Evolutionary conservation across 176 grass and related monocot genomes (phyloP), one percentile per base, ranked within the genome.

Genomic region (Tillandsia leiboldiana): DNA sequence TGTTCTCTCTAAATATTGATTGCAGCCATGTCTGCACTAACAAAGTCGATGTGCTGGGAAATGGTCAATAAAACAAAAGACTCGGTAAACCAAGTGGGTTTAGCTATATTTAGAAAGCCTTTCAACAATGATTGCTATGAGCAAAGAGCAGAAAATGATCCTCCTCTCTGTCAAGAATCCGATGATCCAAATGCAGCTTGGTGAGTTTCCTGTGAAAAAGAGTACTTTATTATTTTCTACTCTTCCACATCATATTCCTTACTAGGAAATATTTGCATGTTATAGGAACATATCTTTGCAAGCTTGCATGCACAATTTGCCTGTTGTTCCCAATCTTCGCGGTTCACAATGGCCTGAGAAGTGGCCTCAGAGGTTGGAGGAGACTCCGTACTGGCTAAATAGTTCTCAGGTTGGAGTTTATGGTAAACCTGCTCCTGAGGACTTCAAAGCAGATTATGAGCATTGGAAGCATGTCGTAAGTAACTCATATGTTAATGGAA

Each of bases 1-100:
- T 80, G 64, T 24, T 24, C 12, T 69, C 6, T 73, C 17, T 51
- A 23, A 71, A 26, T 28, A 15, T 12, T 76, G 52, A 8, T 42
- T 42, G 33, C 83, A 96, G 91, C 74, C 0, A 99, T 93, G 87
- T 70, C 66, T 66, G 78, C 77, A 74, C 72, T 99, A 74, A 88
- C 83, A 13, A 93, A 75, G 53, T 78, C 87, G 1, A 93, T 99
- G 84, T 99, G 94, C 78, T 99, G 94, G 94, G 90, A 99, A 77
- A 65, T 88, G 75, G 77, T 93, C 72, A 80, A 80, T 0, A 99
- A 88, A 85, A 93, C 82, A 26, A 90, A 79, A 75, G 89, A 90
- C 71, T 75, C 66, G 22, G 24, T 93, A 18, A 91, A 99, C 80
- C 75, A 70, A 22, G 80, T 90, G 0, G 94, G 94, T 11, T 74